Evolutionary conservation across 2,329 filamentous ascomycete genomes (phyloP).

Genomic region (Trichoderma koningiopsis): DNA sequence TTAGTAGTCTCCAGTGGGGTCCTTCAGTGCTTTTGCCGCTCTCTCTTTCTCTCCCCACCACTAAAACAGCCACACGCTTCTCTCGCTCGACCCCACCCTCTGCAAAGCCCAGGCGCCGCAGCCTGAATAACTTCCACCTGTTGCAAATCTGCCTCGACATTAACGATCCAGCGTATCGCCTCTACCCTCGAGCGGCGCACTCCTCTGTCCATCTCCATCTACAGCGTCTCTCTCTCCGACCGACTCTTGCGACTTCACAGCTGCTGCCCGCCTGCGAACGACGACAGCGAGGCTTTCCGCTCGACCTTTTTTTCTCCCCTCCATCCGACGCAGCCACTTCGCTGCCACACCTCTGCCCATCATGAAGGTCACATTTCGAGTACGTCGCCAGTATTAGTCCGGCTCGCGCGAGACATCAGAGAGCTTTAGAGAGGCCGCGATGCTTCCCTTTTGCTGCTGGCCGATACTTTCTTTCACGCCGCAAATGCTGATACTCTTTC

Average conservation of each 20-base stretch:
- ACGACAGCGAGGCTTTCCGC: slow-evolving; percentile 18
- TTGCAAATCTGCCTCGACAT: slow-evolving; percentile 15
- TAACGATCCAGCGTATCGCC: not conserved
- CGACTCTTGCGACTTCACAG: slow-evolving; percentile 1
- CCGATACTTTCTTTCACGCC: not conserved
- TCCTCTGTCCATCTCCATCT: not conserved
- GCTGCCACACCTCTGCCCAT: slow-evolving; percentile 47
- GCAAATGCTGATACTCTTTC: not conserved
- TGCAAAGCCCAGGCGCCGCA: slow-evolving; percentile 20
- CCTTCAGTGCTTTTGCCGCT: slow-evolving; percentile 14
- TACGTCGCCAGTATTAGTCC: slow-evolving; percentile 40
- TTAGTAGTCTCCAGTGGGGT: slow-evolving; percentile 3
- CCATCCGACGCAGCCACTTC: slow-evolving; percentile 29
- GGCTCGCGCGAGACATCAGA: not conserved
- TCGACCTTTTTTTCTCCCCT: slow-evolving; percentile 8
- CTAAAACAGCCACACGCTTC: slow-evolving; percentile 7
- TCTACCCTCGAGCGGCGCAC: not conserved
- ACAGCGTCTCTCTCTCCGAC: not conserved
- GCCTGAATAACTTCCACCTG: slow-evolving; percentile 26
- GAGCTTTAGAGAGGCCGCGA: not conserved
- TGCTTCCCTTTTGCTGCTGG: too few relatives aligned
- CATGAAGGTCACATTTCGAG: slow-evolving; percentile 72
- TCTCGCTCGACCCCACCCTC: slow-evolving; percentile 12
- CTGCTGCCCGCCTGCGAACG: slow-evolving; percentile 14
- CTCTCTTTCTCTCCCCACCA: slow-evolving; percentile 1